phyloP scores from a whole-genome alignment of 1,139 yeast genomes.

The Arxiozyma heterogenica region DNA sequence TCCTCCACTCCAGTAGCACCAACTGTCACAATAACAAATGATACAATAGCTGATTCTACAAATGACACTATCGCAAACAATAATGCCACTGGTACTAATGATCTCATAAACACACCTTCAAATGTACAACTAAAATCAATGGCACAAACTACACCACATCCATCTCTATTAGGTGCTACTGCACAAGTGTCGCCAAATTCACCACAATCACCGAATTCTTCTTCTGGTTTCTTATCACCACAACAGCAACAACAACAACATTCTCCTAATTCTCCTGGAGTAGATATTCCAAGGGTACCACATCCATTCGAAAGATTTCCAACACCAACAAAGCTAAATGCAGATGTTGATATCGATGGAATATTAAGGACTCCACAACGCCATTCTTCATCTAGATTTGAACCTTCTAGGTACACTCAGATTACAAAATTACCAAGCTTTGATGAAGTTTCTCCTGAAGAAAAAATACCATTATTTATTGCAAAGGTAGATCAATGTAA shows the following conservation, averaged over 20 bases:
- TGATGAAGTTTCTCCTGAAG: conserved; percentile 83
- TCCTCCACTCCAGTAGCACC: conserved; percentile 3
- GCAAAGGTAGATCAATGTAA: conserved; percentile 92
- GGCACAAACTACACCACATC: conserved; percentile 13
- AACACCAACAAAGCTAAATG: conserved; percentile 35
- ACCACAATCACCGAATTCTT: conserved; percentile 9
- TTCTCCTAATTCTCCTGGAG: conserved; percentile 21
- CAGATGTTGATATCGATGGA: conserved; percentile 44
- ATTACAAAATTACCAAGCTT: conserved; percentile 78
- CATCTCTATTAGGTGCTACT: conserved; percentile 21
- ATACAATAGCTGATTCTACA: neutral
- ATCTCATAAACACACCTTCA: neutral
- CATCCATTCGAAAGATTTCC: conserved; percentile 40
- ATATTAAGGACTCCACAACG: conserved; percentile 72
- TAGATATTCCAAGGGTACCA: conserved; percentile 36
- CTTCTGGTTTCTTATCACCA: conserved; percentile 7
- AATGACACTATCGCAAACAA: neutral
- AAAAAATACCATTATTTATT: conserved; percentile 71
- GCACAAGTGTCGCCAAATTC: conserved; percentile 7
- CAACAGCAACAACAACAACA: conserved; percentile 6
- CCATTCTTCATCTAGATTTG: conserved; percentile 89
- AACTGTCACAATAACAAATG: conserved; percentile 5
- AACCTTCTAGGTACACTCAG: conserved; percentile 66
- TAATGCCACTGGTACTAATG: neutral
- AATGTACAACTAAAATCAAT: conserved; percentile 2